These are phyloP conservation scores for Amphibolis antarctica DNA, from an alignment of 106 monocot species.

Conservation along the genomic window DNA sequence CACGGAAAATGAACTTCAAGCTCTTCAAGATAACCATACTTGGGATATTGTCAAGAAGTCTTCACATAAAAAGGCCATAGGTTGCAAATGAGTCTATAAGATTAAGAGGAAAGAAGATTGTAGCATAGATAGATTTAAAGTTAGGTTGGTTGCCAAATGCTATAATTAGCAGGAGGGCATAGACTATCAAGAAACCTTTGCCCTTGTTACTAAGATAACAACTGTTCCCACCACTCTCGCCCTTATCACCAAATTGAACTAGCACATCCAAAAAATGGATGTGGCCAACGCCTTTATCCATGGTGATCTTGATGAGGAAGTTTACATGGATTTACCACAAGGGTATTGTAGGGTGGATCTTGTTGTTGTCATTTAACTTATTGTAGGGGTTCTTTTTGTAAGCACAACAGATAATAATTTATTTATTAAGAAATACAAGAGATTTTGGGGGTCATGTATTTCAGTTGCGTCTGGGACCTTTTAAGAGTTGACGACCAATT, in stretches of 20 bases:
- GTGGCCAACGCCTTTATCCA: too few species aligned
- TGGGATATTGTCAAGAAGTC: not conserved
- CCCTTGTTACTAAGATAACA: not conserved
- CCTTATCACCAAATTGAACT: not conserved
- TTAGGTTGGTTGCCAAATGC: not conserved
- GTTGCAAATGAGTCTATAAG: constrained; percentile 1
- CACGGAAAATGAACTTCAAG: not conserved
- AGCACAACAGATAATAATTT: too few species aligned
- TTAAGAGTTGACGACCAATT: too few species aligned
- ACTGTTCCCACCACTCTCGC: not conserved
- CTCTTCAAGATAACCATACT: not conserved
- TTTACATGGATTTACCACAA: too few species aligned
- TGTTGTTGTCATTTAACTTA: too few species aligned
- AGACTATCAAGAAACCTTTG: constrained; percentile 4
- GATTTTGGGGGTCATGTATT: too few species aligned
- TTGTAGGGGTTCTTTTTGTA: too few species aligned
- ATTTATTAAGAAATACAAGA: too few species aligned
- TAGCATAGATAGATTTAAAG: not conserved
- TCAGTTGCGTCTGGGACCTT: too few species aligned
- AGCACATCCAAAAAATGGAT: not conserved
- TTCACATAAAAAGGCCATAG: not conserved
- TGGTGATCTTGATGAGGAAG: too few species aligned
- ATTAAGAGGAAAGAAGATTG: not conserved
- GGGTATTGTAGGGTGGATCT: too few species aligned
- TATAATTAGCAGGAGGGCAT: not conserved